Evolutionary conservation across 2,329 filamentous ascomycete species (phyloP).

Genomic region (Stagonosporopsis tanaceti): DNA sequence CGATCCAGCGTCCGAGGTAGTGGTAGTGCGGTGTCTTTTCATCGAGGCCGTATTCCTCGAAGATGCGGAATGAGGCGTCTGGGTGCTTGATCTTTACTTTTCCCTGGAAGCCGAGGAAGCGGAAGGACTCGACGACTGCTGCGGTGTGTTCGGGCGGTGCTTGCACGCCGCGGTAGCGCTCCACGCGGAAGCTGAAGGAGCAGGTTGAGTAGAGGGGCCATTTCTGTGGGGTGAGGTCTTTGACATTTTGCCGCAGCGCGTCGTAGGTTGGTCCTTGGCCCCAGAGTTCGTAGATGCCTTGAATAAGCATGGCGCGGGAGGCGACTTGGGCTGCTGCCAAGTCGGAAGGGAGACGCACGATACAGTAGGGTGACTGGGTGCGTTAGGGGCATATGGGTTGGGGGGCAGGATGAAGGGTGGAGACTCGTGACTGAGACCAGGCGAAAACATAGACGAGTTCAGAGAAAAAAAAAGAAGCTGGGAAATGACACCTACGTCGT

Average conservation of each 20-base stretch:
- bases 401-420: no score
- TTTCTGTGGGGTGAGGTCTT: constrained; percentile 63
- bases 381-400: not conserved
- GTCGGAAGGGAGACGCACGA: constrained; percentile 72
- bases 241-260: constrained; percentile 72
- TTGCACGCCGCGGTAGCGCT: constrained; percentile 81
- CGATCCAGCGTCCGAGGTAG: constrained; percentile 77
- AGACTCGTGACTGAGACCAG: not conserved
- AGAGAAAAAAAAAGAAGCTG: no score
- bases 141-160: constrained; percentile 65
- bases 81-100: constrained; percentile 75
- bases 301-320: constrained; percentile 78
- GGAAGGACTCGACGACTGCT: constrained; percentile 82
- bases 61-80: constrained; percentile 78
- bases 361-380: constrained; percentile 81
- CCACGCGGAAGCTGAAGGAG: constrained; percentile 85
- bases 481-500: constrained; percentile 66
- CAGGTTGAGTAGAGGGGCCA: constrained; percentile 71
- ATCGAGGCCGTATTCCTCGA: constrained; percentile 77
- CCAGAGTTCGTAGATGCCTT: constrained; percentile 91
- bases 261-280: constrained; percentile 73
- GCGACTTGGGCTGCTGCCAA: constrained; percentile 72
- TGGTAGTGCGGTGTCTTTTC: constrained; percentile 63
- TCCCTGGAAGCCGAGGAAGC: constrained; percentile 79
- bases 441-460: no score